Percentiles rank a stretch among this genome's conserved stretches.
Evolutionary conservation across 805 yeast genomes (phyloP).

Genomic region (Suhomyces sp.): DNA sequence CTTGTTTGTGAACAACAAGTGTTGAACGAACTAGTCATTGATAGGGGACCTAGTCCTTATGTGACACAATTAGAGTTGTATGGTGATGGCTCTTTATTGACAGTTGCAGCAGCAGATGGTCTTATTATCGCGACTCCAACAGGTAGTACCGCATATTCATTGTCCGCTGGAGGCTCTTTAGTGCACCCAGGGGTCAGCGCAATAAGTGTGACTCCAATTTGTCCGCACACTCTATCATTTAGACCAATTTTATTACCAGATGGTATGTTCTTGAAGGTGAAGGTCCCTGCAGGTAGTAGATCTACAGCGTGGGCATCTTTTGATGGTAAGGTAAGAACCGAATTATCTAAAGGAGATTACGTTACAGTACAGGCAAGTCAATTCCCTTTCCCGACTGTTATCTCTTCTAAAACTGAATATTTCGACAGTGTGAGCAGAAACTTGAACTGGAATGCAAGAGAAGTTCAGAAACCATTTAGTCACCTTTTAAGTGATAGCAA

Average conservation of each 20-base stretch:
- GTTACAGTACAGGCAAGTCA: slow-evolving; percentile 83
- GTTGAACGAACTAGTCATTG: slow-evolving; percentile 85
- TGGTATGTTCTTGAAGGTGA: slow-evolving; percentile 80
- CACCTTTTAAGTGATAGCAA: slow-evolving; percentile 60
- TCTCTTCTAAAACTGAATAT: slow-evolving; percentile 69
- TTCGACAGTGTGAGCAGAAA: slow-evolving; percentile 83
- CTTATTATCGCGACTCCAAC: slow-evolving; percentile 91
- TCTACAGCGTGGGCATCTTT: slow-evolving; percentile 96
- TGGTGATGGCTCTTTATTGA: slow-evolving; percentile 80
- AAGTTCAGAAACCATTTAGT: slow-evolving; percentile 79
- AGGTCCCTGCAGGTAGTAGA: slow-evolving; percentile 75
- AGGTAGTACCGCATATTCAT: slow-evolving; percentile 93
- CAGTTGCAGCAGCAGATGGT: slow-evolving; percentile 94
- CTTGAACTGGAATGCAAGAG: slow-evolving; percentile 91
- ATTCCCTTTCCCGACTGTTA: slow-evolving; percentile 92
- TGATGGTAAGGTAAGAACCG: slow-evolving; percentile 88
- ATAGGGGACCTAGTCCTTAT: slow-evolving; percentile 92
- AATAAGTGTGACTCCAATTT: slow-evolving; percentile 89
- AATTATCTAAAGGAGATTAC: slow-evolving; percentile 78
- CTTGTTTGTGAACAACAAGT: slow-evolving; percentile 70
- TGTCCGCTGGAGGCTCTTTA: slow-evolving; percentile 92
- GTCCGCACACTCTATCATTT: slow-evolving; percentile 93
- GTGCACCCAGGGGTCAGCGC: slow-evolving; percentile 95
- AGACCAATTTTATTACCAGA: slow-evolving; percentile 92
- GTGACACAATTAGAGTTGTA: slow-evolving; percentile 86